Base-by-base conservation (phyloP, 345 rosid species). In the Turnera subulata region DNA sequence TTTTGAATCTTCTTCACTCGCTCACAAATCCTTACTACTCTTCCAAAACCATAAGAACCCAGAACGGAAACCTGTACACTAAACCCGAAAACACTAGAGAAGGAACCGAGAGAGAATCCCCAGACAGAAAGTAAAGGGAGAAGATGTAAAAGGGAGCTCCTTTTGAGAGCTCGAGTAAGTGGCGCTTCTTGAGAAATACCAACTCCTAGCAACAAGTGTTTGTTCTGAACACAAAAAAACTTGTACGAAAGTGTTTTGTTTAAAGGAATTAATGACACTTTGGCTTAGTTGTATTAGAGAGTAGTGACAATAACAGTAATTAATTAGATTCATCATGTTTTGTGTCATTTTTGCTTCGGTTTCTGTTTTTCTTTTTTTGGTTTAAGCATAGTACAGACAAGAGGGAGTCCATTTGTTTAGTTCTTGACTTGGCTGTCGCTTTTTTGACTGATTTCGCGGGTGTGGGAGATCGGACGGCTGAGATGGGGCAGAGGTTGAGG, bases 31-130 rank as follows among this genome's bases (percentile, higher is more conserved):
- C 33, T 61, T 61, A 25, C 6, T 17, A 61, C 51, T 56, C 72
- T 67, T 58, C 55, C 63, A 61, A 64, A 67, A 77, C 58, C 63
- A 59, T n/a, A 52, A 15, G 67, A 46, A 59, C 68, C 57, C 46
- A 18, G 42, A 23, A 20, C 10, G 25, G 43, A 63, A 58, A 24
- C 11, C 16, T 13, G 24, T 7, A 57, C 63, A 32, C 18, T 14
- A 26, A 20, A 33, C 44, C 33, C 29, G 20, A 21, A 55, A 53
- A 35, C 54, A 33, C 44, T 29, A 37, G 5, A 56, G 5, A 29
- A 16, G 35, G 26, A 29, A 18, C 13, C 48, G 25, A 22, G 24
- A 11, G 39, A 43, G 50, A 62, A 32, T n/a, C n/a, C 6, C 33
- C n/a, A 48, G 62, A 62, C 50, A 59, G 57, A 49, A 59, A 20